Evolutionary conservation across 202 grass and related monocot genomes (phyloP).

Genomic region (Carex arenaria): DNA sequence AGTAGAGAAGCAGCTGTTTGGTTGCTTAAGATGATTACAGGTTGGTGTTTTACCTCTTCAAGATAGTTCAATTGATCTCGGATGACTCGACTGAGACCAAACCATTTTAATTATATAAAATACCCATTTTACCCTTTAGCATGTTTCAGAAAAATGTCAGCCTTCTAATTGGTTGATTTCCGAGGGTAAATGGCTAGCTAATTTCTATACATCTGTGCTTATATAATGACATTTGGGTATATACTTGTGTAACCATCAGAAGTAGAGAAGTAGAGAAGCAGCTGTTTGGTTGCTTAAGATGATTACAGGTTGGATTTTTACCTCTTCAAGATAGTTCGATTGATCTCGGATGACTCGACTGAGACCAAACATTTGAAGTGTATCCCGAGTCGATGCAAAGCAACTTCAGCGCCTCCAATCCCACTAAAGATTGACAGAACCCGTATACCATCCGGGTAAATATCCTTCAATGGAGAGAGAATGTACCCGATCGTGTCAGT

Average conservation of each 20-base stretch:
- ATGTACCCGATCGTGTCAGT: constrained; percentile 48
- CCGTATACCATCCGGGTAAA: constrained; percentile 52
- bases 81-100: constrained; percentile 71
- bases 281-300: not conserved
- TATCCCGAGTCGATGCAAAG: constrained; percentile 65
- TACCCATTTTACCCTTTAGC: too few species aligned
- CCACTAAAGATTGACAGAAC: constrained; percentile 75
- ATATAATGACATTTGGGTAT: too few species aligned
- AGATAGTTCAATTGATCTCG: constrained; percentile 52
- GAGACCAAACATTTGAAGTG: constrained; percentile 59
- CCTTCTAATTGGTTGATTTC: too few species aligned
- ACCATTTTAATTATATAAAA: not conserved
- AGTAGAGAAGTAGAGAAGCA: not conserved
- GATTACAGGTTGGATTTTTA: not conserved
- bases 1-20: not conserved
- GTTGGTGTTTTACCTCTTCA: constrained; percentile 29
- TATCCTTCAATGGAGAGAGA: constrained; percentile 58
- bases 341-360: constrained; percentile 58
- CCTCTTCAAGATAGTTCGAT: constrained; percentile 56
- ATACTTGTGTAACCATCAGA: too few species aligned
- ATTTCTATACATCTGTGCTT: too few species aligned
- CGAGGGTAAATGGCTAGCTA: too few species aligned
- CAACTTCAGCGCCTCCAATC: constrained; percentile 68
- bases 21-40: not conserved
- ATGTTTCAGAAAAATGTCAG: too few species aligned